Evolutionary conservation across 169 alveolate species (phyloP).

Genomic region (Eimeria acervulina): DNA sequence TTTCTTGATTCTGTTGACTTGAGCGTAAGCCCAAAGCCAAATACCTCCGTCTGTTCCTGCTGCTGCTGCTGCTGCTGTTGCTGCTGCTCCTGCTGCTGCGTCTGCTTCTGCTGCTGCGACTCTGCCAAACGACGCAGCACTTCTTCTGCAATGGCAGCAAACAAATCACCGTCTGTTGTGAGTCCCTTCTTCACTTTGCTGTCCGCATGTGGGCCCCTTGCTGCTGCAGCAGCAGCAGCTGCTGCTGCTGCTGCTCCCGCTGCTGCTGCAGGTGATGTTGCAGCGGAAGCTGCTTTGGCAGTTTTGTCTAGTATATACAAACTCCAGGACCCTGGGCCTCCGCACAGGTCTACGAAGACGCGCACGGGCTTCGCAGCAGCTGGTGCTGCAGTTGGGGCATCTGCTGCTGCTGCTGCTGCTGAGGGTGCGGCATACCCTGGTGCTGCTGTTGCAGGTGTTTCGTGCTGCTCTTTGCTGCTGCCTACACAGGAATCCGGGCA

Average conservation of each 20-base stretch:
- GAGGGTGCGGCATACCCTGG: neutral
- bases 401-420: neutral
- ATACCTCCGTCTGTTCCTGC: neutral
- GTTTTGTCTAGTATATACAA: slow-evolving; percentile 6
- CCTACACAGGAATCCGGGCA: neutral
- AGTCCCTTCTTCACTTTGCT: neutral
- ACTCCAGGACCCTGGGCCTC: slow-evolving; percentile 79
- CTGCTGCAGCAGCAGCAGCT: neutral
- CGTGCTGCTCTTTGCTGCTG: neutral
- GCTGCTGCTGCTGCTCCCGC: neutral
- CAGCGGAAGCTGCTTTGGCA: neutral
- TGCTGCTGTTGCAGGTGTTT: neutral
- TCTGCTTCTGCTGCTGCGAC: neutral
- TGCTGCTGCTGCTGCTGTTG: slow-evolving; percentile 3
- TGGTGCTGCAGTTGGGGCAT: neutral
- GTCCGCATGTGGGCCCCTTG: neutral
- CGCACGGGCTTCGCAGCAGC: slow-evolving; percentile 4
- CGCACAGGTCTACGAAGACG: slow-evolving; percentile 65
- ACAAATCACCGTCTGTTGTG: neutral
- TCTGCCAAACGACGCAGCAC: neutral
- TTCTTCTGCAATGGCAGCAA: slow-evolving; percentile 25
- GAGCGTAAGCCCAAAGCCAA: slow-evolving; percentile 39
- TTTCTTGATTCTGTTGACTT: neutral
- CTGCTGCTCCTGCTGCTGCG: neutral
- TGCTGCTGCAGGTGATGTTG: neutral